These are phyloP conservation scores for Huntiella savannae DNA, from an alignment of 2,329 filamentous ascomycete genomes.

Conservation along the genomic window DNA sequence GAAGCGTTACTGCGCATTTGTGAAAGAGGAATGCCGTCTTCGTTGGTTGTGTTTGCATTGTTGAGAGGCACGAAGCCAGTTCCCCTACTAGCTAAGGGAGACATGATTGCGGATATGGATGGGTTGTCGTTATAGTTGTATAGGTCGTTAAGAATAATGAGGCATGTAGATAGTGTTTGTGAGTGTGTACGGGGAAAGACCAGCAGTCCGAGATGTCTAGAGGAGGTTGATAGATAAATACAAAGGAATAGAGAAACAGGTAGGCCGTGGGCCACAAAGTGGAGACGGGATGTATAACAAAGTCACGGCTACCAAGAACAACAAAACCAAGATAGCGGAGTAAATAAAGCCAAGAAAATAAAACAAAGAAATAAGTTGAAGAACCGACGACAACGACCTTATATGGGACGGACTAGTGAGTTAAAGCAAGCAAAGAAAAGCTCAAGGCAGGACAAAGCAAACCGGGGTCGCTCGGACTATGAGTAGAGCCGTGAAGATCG, in stretches of 20 bases:
- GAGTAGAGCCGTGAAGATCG: too few relatives aligned
- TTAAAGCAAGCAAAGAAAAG: too few relatives aligned
- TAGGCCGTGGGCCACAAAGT: background rate
- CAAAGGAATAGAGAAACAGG: background rate
- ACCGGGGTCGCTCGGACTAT: too few relatives aligned
- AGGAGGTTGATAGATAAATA: background rate
- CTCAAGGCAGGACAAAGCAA: too few relatives aligned
- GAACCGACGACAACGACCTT: too few relatives aligned
- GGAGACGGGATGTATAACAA: background rate
- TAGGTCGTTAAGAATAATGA: background rate
- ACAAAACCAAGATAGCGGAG: background rate
- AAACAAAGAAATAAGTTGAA: background rate
- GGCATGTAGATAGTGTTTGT: background rate
- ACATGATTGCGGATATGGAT: conserved; percentile 2
- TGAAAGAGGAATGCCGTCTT: conserved; percentile 33
- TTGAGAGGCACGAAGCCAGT: conserved; percentile 28
- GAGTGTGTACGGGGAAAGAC: background rate
- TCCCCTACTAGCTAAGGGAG: conserved; percentile 20
- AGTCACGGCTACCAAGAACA: background rate
- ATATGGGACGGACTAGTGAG: too few relatives aligned
- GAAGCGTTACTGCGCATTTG: conserved; percentile 34
- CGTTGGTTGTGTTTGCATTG: conserved; percentile 17
- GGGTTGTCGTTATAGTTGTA: background rate
- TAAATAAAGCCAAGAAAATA: background rate
- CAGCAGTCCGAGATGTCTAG: conserved; percentile 3